Conservation (phyloP, 2,329 filamentous ascomycete genomes). For the Bipolaris oryzae region DNA sequence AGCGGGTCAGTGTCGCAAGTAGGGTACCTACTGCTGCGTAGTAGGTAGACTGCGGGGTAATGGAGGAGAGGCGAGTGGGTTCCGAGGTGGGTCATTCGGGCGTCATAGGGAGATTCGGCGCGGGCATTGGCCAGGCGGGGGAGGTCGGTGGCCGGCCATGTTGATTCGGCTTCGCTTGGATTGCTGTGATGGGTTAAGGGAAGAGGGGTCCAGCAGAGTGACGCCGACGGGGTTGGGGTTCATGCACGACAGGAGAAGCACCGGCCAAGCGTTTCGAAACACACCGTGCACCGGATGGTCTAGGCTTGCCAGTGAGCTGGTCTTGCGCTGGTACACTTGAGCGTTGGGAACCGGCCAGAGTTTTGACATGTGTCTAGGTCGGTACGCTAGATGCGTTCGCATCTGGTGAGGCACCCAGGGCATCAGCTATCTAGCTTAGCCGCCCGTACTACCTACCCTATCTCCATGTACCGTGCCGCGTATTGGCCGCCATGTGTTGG, state of each 20-base stretch:
- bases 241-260: constrained; percentile 11
- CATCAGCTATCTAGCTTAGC: background rate
- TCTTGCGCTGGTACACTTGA: constrained; percentile 1
- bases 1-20: background rate
- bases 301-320: constrained; percentile 11
- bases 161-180: constrained; percentile 4
- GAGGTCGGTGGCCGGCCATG: background rate
- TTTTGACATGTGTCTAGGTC: background rate
- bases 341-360: background rate
- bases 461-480: background rate
- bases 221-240: background rate
- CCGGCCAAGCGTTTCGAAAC: constrained; percentile 19
- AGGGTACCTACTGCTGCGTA: no score
- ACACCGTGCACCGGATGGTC: background rate
- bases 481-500: background rate
- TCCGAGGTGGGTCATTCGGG: background rate
- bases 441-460: background rate
- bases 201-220: background rate
- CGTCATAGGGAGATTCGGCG: background rate
- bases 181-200: constrained; percentile 1
- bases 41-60: constrained; percentile 7
- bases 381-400: constrained; percentile 6
- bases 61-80: background rate
- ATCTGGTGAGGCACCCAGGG: background rate
- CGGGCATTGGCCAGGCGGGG: constrained; percentile 5